A percentile compares a stretch with the other conserved stretches of the same genome.
These are phyloP conservation scores for Cicer pinnatifidum DNA, from an alignment of 306 rosid genomes.

Conservation along the genomic window DNA sequence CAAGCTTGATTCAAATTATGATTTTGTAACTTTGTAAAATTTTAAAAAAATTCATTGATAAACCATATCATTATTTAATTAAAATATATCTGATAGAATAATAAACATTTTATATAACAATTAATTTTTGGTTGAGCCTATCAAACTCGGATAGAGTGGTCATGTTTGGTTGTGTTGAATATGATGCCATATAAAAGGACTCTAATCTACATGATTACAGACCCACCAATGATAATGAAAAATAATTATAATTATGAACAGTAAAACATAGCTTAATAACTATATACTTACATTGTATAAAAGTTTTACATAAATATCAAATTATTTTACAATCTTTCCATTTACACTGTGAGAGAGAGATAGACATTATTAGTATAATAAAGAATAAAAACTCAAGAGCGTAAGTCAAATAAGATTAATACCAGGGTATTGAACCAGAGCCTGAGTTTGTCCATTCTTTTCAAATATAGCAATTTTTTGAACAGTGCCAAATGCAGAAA, in stretches of 20 bases:
- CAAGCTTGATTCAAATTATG: neutral
- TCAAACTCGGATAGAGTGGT: neutral
- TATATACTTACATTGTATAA: neutral
- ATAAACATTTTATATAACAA: constrained; percentile 8
- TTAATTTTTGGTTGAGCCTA: constrained; percentile 9
- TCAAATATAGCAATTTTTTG: constrained; percentile 89
- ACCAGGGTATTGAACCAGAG: constrained; percentile 85
- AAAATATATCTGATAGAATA: neutral
- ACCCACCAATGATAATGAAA: neutral
- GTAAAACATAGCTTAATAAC: neutral
- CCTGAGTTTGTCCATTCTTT: constrained; percentile 87
- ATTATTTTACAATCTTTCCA: neutral
- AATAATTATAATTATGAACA: neutral
- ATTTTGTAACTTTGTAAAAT: neutral
- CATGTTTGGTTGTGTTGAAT: neutral
- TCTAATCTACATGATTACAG: neutral
- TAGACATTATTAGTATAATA: neutral
- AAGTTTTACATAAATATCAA: neutral
- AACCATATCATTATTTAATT: neutral
- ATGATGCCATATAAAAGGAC: neutral
- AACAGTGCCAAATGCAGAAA: constrained; percentile 72
- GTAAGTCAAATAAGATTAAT: constrained; percentile 39
- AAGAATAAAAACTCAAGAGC: constrained; percentile 9
- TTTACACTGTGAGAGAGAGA: neutral
- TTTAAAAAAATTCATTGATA: neutral